phyloP scores from a whole-genome alignment of 164 flowering plant genomes.

The Taxillus chinensis region DNA sequence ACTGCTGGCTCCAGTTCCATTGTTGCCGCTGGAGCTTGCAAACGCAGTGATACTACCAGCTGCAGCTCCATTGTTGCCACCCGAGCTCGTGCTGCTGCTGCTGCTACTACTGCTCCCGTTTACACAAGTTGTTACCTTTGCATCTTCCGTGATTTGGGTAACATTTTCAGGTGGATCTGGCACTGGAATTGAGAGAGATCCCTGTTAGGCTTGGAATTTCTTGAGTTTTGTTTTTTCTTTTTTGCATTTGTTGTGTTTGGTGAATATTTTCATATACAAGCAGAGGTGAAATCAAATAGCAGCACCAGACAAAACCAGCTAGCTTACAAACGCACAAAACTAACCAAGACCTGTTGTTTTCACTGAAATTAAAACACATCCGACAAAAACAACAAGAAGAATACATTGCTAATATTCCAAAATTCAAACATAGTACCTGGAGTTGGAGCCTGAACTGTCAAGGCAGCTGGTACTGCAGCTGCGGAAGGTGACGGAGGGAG shows the following conservation, averaged over 20 bases:
- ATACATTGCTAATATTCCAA: not conserved
- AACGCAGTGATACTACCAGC: no score
- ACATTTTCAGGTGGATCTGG: slow-evolving; percentile 35
- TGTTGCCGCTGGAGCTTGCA: not conserved
- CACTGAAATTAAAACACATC: slow-evolving; percentile 7
- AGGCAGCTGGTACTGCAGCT: slow-evolving; percentile 15
- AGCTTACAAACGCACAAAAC: slow-evolving; percentile 21
- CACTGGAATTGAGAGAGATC: not conserved
- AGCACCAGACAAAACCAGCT: slow-evolving; percentile 33
- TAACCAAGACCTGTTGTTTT: slow-evolving; percentile 8
- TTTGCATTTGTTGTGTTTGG: slow-evolving; percentile 15
- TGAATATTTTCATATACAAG: not conserved
- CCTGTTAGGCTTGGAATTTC: not conserved
- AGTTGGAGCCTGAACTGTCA: slow-evolving; percentile 23
- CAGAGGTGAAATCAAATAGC: slow-evolving; percentile 22
- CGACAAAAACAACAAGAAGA: slow-evolving; percentile 13
- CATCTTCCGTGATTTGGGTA: slow-evolving; percentile 19
- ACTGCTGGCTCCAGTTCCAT: slow-evolving; percentile 20
- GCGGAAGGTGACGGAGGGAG: slow-evolving; percentile 14
- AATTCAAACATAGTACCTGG: slow-evolving; percentile 16
- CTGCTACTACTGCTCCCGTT: slow-evolving; percentile 39
- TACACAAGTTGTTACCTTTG: slow-evolving; percentile 10
- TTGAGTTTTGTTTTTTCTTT: not conserved
- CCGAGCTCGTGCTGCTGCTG: slow-evolving; percentile 19
- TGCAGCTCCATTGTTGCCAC: slow-evolving; percentile 13